phyloP scores from a whole-genome alignment of 202 grass and related monocot genomes.

The Carex arenaria region DNA sequence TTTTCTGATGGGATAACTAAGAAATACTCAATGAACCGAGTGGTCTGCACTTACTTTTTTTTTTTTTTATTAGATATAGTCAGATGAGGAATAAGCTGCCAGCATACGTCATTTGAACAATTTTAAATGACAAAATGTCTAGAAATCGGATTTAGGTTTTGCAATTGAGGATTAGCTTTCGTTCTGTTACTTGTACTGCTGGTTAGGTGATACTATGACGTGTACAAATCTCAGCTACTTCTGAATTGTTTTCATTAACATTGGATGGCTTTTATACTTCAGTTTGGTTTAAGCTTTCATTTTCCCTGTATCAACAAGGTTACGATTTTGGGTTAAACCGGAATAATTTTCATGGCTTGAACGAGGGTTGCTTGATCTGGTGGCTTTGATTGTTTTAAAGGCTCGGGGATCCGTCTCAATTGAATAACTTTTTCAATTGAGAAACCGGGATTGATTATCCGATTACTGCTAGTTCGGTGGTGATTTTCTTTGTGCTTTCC shows the following conservation, averaged over 20 bases:
- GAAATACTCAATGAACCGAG: background rate
- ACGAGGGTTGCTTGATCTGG: background rate
- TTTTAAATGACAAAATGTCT: background rate
- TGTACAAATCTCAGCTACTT: background rate
- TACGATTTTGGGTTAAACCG: background rate
- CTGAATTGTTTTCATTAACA: background rate
- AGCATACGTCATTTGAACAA: background rate
- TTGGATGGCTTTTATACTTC: background rate
- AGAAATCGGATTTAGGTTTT: background rate
- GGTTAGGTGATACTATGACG: background rate
- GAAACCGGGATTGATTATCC: background rate
- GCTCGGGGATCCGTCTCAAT: background rate
- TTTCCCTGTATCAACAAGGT: background rate
- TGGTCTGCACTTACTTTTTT: background rate
- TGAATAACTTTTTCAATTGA: background rate
- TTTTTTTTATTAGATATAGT: background rate
- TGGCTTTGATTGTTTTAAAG: background rate
- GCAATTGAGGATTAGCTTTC: background rate
- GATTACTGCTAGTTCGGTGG: background rate
- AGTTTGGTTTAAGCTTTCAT: background rate
- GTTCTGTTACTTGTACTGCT: background rate
- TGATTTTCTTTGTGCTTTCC: no score
- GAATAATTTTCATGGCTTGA: background rate
- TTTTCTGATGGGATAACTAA: background rate
- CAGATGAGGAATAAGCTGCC: slow-evolving; percentile 6